phyloP scores from a whole-genome alignment of 2,329 filamentous ascomycete species.

The Ceratocystiopsis brevicomis region DNA sequence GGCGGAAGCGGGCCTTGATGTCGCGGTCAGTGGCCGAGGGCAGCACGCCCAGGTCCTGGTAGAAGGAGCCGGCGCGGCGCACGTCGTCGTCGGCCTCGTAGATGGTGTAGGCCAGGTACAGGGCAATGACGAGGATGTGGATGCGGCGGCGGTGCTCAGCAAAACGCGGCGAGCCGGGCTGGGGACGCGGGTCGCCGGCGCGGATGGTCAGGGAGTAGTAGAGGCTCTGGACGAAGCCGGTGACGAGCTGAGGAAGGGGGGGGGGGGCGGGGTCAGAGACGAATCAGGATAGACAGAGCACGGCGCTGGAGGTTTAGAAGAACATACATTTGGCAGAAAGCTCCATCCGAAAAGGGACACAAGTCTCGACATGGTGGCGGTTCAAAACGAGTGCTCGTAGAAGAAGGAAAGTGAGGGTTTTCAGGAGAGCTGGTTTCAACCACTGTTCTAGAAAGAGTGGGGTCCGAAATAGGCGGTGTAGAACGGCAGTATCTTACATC shows the following conservation, averaged over 20 bases:
- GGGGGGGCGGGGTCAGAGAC: constrained; percentile 7
- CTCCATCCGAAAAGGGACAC: constrained; percentile 37
- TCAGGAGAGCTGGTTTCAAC: too few species aligned
- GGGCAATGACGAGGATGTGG: constrained; percentile 60
- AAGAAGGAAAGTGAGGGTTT: too few species aligned
- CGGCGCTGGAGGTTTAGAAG: background rate
- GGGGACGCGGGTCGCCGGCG: constrained; percentile 66
- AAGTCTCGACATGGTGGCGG: constrained; percentile 26
- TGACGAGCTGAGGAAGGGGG: constrained; percentile 42
- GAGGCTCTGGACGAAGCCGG: constrained; percentile 56
- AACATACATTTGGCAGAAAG: constrained; percentile 33
- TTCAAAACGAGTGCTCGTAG: too few species aligned
- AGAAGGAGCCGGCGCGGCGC: constrained; percentile 54
- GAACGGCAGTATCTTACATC: too few species aligned
- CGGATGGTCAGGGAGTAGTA: constrained; percentile 82
- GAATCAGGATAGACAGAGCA: background rate
- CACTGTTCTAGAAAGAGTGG: too few species aligned
- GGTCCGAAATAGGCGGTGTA: too few species aligned
- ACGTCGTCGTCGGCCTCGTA: constrained; percentile 80
- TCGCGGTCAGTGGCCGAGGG: constrained; percentile 51
- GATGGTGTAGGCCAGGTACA: constrained; percentile 80
- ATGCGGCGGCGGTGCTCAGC: constrained; percentile 62
- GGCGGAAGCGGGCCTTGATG: constrained; percentile 70
- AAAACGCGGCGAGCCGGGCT: constrained; percentile 48
- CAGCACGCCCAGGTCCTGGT: constrained; percentile 54